Conservation (phyloP, 495 filamentous ascomycete species). For the Saxophila tyrrhenica region DNA sequence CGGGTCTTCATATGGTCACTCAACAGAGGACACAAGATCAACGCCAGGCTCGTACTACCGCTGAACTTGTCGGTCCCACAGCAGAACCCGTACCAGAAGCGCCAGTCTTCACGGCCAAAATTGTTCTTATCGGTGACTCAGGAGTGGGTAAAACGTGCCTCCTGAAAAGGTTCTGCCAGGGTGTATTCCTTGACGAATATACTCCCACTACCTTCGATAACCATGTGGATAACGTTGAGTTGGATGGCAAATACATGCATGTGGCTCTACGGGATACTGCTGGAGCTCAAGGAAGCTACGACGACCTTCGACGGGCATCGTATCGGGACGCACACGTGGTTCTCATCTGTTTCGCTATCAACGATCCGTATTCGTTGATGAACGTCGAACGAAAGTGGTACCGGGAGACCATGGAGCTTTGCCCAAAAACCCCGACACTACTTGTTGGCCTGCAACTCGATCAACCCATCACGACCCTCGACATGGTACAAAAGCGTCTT, state of each 20-base stretch:
- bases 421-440: not conserved
- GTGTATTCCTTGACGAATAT: not conserved
- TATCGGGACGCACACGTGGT: not conserved
- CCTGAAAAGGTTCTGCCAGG: not conserved
- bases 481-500: not conserved
- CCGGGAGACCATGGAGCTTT: not conserved
- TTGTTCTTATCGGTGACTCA: not conserved
- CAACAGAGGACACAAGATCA: too few relatives aligned
- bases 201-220: not conserved
- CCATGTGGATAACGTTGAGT: not conserved
- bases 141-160: not conserved
- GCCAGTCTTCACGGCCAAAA: too few relatives aligned
- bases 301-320: not conserved
- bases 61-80: too few relatives aligned
- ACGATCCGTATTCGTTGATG: not conserved
- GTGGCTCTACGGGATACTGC: not conserved
- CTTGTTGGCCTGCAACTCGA: not conserved
- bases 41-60: too few relatives aligned
- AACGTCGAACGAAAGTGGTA: not conserved
- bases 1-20: too few relatives aligned
- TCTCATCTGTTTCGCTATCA: not conserved
- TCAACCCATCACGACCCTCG: not conserved
- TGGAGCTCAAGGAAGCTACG: not conserved
- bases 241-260: not conserved
- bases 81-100: too few relatives aligned